Evolutionary conservation across 176 grass and related monocot species (phyloP), one percentile per base, ranked within the genome.

Genomic region (Thalia dealbata): DNA sequence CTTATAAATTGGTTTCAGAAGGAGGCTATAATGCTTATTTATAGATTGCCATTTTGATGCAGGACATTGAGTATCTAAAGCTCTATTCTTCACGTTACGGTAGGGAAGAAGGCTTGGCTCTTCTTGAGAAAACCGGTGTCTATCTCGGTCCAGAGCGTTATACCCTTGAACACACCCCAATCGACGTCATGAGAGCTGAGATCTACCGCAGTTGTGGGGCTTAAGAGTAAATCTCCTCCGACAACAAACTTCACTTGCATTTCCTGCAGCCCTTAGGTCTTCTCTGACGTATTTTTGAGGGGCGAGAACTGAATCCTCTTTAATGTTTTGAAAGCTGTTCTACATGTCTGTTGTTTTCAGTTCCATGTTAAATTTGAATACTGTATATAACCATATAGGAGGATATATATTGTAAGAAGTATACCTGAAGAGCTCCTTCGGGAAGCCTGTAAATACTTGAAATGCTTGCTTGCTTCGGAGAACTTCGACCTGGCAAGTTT

Each of bases 21-120:
- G n/a, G 19, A 23, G 32, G 32, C 32, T 38, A 38, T 38, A 58
- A n/a, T 19, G 7, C 54, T 27, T 27, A 11, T 52, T 52, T 29
- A 16, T 25, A 16, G 10, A 6, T 70, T 54, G 66, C 68, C 46
- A 18, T 69, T 72, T 55, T 58, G 43, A 51, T 60, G 43, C 75
- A 96, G 92, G 92, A 96, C 63, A 86, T 96, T 1, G 89, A 96
- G 24, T 96, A 92, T 78, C 60, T 96, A 82, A 96, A 96, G 45
- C 82, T 96, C 9, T 96, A 92, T 80, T 92, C 92, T 23, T 84
- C 88, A 22, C 87, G 75, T 73, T 85, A 86, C 50, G 86, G 92
- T 22, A 84, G 83, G 82, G 89, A 88, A 58, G 86, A 87, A 72
- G 86, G 66, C 3, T 73, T 92, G 76, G 71, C 89, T 45, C 89